phyloP scores from a whole-genome alignment of 2,329 filamentous ascomycete genomes.

The Trichoderma citrinoviride region DNA sequence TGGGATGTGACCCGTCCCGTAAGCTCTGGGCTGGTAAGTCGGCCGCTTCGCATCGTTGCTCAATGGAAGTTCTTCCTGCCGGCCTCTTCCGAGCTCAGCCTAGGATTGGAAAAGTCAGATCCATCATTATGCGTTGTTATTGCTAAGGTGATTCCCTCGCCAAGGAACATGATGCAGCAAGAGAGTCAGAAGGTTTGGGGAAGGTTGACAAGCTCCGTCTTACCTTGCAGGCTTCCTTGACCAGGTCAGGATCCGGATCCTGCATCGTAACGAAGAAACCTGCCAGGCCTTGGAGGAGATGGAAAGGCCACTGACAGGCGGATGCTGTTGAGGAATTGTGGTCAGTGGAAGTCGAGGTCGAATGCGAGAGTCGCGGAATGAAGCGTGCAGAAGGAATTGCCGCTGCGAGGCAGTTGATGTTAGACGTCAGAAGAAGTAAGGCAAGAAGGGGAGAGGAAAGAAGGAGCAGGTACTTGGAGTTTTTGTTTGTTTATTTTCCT shows the following conservation, averaged over 20 bases:
- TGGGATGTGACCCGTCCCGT: conserved; percentile 21
- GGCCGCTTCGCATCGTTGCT: conserved; percentile 24
- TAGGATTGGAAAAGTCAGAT: conserved; percentile 3
- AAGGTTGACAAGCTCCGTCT: background rate
- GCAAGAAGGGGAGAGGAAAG: background rate
- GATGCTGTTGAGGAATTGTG: background rate
- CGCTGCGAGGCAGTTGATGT: no score
- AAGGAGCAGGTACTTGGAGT: background rate
- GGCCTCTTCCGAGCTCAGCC: conserved; percentile 28
- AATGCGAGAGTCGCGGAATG: background rate
- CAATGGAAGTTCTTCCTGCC: conserved; percentile 28
- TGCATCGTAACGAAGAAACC: background rate
- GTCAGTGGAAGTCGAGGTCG: background rate
- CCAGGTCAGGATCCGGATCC: background rate
- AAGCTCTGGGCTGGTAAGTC: conserved; percentile 23
- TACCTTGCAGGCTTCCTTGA: conserved; percentile 2
- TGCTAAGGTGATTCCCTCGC: background rate
- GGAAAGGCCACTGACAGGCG: background rate
- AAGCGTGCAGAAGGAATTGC: background rate
- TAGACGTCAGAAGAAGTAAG: background rate
- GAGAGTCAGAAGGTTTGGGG: background rate
- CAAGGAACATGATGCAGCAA: background rate
- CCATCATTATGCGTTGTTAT: background rate
- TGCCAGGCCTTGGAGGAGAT: background rate
- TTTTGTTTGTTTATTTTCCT: background rate